phyloP scores from a whole-genome alignment of 768 basidiomycete genomes.

The Lyophyllum semitale region DNA sequence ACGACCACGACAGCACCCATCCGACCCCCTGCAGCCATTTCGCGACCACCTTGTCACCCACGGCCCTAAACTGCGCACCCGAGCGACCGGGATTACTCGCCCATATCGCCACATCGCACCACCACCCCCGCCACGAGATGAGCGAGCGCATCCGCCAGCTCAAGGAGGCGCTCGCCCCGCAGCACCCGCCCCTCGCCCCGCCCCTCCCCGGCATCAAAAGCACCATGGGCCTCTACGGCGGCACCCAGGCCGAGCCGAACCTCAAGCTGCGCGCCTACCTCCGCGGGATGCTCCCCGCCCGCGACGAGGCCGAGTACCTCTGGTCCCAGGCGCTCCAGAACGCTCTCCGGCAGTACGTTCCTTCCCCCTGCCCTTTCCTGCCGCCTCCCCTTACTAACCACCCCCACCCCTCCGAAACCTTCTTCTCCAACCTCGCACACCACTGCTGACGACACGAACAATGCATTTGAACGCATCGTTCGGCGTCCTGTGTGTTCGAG shows the following conservation, averaged over 20 bases:
- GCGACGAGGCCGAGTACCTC: conserved; percentile 58
- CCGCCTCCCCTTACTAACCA: too few species aligned
- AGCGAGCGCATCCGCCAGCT: conserved; percentile 64
- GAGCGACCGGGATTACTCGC: too few species aligned
- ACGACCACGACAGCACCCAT: too few species aligned
- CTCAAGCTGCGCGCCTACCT: conserved; percentile 57
- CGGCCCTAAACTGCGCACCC: too few species aligned
- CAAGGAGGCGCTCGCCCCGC: conserved; percentile 52
- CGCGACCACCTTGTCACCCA: too few species aligned
- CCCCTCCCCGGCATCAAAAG: conserved; percentile 59
- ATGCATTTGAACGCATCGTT: too few species aligned
- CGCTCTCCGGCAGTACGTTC: conserved; percentile 64
- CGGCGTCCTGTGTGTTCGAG: too few species aligned
- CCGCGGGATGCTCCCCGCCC: conserved; percentile 54
- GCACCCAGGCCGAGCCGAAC: conserved; percentile 45
- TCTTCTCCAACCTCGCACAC: too few species aligned
- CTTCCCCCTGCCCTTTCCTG: conserved; percentile 5
- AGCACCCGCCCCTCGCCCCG: conserved; percentile 55
- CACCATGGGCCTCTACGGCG: conserved; percentile 49
- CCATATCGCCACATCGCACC: too few species aligned
- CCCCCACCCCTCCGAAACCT: too few species aligned
- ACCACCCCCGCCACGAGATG: conserved; percentile 66
- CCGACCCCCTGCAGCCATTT: too few species aligned
- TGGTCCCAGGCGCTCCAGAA: conserved; percentile 65
- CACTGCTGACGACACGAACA: too few species aligned